phyloP scores from a whole-genome alignment of 306 rosid genomes.

The Spatholobus suberectus region DNA sequence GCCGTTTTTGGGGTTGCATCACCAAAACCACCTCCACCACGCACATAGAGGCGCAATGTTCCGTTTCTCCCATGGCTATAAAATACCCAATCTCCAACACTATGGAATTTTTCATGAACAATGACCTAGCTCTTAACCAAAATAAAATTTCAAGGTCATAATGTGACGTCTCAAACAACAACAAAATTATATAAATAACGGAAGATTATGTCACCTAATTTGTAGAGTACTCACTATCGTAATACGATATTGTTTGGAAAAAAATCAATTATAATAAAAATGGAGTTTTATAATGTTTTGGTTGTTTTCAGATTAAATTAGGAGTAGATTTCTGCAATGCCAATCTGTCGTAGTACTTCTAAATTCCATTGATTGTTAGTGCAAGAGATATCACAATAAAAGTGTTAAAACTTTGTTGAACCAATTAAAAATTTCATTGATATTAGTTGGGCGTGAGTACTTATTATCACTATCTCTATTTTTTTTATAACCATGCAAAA shows the following conservation, averaged over 20 bases:
- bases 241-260: background rate
- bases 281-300: background rate
- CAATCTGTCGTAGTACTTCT: background rate
- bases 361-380: background rate
- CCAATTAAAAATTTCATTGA: background rate
- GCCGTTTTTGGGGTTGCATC: conserved; percentile 17
- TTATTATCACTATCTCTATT: no score
- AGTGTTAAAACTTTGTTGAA: background rate
- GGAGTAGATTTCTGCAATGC: background rate
- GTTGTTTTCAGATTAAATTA: background rate
- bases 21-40: background rate
- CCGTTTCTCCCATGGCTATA: background rate
- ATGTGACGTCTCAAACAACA: conserved; percentile 9
- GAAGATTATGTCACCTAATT: background rate
- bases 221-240: no score
- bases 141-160: background rate
- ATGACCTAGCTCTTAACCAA: background rate
- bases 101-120: background rate
- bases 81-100: no score
- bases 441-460: background rate
- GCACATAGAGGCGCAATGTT: no score
- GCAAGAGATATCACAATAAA: background rate
- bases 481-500: no score
- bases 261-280: background rate
- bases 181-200: background rate